Percentiles rank a stretch among this genome's conserved stretches.
phyloP scores from a whole-genome alignment of 1,139 yeast species.

The Sugiyamaella neomexicana region DNA sequence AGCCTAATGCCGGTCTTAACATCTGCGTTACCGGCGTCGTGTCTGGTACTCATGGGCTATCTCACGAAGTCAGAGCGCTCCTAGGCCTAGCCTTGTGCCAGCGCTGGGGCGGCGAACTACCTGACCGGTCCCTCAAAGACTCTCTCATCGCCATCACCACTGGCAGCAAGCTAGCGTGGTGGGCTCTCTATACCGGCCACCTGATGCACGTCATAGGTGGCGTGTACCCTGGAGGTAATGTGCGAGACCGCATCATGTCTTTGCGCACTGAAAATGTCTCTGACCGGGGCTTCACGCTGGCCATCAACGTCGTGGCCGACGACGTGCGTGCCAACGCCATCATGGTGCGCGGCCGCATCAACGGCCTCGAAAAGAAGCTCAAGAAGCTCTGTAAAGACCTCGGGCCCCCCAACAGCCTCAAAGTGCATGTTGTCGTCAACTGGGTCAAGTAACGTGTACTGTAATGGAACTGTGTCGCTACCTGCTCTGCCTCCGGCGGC shows the following conservation, averaged over 20 bases:
- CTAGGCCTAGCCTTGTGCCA: constrained; percentile 68
- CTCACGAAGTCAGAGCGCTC: constrained; percentile 63
- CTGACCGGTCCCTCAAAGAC: constrained; percentile 47
- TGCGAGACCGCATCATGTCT: constrained; percentile 51
- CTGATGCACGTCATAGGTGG: constrained; percentile 72
- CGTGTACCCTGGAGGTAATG: constrained; percentile 72
- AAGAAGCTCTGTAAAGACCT: constrained; percentile 36
- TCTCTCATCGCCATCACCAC: constrained; percentile 42
- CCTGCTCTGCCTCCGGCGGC: not conserved
- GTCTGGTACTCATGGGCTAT: constrained; percentile 67
- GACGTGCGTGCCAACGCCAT: constrained; percentile 35
- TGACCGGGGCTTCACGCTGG: constrained; percentile 31
- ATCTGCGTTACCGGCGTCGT: constrained; percentile 67
- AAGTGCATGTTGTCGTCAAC: constrained; percentile 32
- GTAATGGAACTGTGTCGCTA: not conserved
- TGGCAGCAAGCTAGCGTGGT: constrained; percentile 46
- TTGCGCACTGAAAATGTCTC: constrained; percentile 33
- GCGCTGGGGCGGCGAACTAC: constrained; percentile 76
- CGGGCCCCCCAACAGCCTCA: constrained; percentile 24
- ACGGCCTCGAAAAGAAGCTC: constrained; percentile 35
- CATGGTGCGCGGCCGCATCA: constrained; percentile 34
- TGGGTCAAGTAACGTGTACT: constrained; percentile 24
- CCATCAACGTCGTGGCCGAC: constrained; percentile 28
- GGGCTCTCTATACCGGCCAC: constrained; percentile 67
- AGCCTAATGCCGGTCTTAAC: constrained; percentile 66